These are phyloP conservation scores for Hortiboletus campestris DNA, from an alignment of 768 basidiomycete genomes.

Conservation along the genomic window DNA sequence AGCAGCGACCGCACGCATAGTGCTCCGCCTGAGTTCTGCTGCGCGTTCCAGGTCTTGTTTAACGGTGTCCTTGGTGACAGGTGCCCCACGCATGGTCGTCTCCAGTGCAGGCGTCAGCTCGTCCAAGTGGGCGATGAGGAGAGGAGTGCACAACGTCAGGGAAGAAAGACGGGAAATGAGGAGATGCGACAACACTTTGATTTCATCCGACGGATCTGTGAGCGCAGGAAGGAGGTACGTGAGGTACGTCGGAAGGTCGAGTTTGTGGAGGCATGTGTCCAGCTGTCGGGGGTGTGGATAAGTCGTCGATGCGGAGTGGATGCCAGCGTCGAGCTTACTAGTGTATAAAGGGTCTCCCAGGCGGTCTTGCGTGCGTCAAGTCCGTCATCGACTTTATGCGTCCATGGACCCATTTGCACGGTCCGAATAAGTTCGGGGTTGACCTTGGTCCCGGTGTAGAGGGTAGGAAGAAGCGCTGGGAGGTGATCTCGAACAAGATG, in stretches of 20 bases:
- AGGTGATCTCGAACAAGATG: slow-evolving; percentile 88
- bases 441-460: slow-evolving; percentile 84
- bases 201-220: slow-evolving; percentile 88
- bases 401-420: slow-evolving; percentile 97
- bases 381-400: slow-evolving; percentile 95
- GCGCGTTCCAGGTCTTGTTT: slow-evolving; percentile 89
- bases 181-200: slow-evolving; percentile 96
- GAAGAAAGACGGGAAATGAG: slow-evolving; percentile 89
- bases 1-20: slow-evolving; percentile 82
- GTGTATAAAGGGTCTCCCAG: slow-evolving; percentile 94
- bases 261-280: slow-evolving; percentile 84
- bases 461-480: slow-evolving; percentile 64
- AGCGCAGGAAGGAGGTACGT: slow-evolving; percentile 79
- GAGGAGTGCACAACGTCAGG: slow-evolving; percentile 45
- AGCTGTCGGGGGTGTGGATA: slow-evolving; percentile 46
- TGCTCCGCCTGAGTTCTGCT: slow-evolving; percentile 89
- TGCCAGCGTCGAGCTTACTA: slow-evolving; percentile 51
- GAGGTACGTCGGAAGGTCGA: slow-evolving; percentile 87
- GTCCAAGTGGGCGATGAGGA: slow-evolving; percentile 65
- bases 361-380: slow-evolving; percentile 95
- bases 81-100: slow-evolving; percentile 86
- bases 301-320: neutral
- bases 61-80: slow-evolving; percentile 91
- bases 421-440: slow-evolving; percentile 80
- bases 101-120: slow-evolving; percentile 82